A percentile compares a stretch with the other conserved stretches of the same genome.
Evolutionary conservation across 257 asterid genomes (phyloP).

Genomic region (Gentiana macrophylla): DNA sequence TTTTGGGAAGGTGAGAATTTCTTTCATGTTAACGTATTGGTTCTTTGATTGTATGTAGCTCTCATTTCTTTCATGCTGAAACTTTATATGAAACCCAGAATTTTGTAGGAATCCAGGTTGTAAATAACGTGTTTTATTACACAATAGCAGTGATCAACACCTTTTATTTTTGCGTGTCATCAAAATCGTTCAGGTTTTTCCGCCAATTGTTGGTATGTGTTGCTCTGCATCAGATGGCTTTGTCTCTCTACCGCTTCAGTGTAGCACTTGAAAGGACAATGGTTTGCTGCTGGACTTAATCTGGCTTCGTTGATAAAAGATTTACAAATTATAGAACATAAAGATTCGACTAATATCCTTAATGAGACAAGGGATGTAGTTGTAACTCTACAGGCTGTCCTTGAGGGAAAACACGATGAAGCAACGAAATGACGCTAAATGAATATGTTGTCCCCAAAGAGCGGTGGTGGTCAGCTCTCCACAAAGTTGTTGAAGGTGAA

Average conservation of each 20-base stretch:
- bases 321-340: constrained; percentile 26
- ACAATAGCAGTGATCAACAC: neutral
- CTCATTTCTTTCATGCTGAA: too few relatives aligned
- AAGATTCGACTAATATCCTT: constrained; percentile 25
- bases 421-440: constrained; percentile 44
- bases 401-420: constrained; percentile 44
- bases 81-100: neutral
- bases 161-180: neutral
- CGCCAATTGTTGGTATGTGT: constrained; percentile 74
- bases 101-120: neutral
- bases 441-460: constrained; percentile 35
- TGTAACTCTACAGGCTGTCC: constrained; percentile 32
- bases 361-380: constrained; percentile 45
- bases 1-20: too few relatives aligned
- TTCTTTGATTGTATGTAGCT: too few relatives aligned
- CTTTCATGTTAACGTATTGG: too few relatives aligned
- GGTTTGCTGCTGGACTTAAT: constrained; percentile 20
- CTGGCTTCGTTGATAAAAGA: constrained; percentile 35
- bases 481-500: constrained; percentile 55
- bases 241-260: constrained; percentile 74
- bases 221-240: constrained; percentile 87
- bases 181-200: constrained; percentile 50
- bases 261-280: constrained; percentile 69
- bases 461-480: constrained; percentile 63
- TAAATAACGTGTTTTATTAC: neutral